Evolutionary conservation across 441 rosid species (phyloP).

Genomic region (Populus hybrid): DNA sequence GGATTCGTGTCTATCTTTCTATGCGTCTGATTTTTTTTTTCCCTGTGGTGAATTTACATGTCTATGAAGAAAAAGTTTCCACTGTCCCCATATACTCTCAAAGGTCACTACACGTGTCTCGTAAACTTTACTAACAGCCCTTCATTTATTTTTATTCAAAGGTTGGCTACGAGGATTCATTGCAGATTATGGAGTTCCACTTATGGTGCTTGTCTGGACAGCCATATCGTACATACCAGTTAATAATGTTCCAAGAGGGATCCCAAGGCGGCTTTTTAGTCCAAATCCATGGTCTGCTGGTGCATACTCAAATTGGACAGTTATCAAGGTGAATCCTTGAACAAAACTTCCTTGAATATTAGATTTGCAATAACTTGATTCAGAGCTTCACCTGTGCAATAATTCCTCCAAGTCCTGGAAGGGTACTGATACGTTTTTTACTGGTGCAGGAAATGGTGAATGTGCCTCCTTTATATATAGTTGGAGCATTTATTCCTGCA

Average conservation of each 20-base stretch:
- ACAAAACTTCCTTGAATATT: constrained; percentile 11
- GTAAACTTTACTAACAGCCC: constrained; percentile 3
- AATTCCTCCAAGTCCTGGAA: constrained; percentile 12
- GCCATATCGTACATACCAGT: constrained; percentile 66
- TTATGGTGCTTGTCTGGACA: constrained; percentile 79
- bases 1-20: neutral
- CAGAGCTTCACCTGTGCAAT: constrained; percentile 8
- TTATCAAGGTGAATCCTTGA: constrained; percentile 48
- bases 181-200: constrained; percentile 77
- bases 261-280: constrained; percentile 76
- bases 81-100: neutral
- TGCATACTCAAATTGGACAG: constrained; percentile 80
- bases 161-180: constrained; percentile 72
- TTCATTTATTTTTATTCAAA: constrained; percentile 7
- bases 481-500: constrained; percentile 81
- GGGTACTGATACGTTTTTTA: constrained; percentile 18
- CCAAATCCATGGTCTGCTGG: constrained; percentile 88
- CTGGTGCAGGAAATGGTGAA: constrained; percentile 58
- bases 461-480: constrained; percentile 67
- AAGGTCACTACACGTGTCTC: neutral
- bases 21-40: neutral
- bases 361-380: constrained; percentile 4
- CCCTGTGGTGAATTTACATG: neutral
- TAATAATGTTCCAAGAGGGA: constrained; percentile 63
- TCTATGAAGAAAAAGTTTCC: neutral